Conservation (phyloP, 805 yeast species). For the Myxozyma neotropica region DNA sequence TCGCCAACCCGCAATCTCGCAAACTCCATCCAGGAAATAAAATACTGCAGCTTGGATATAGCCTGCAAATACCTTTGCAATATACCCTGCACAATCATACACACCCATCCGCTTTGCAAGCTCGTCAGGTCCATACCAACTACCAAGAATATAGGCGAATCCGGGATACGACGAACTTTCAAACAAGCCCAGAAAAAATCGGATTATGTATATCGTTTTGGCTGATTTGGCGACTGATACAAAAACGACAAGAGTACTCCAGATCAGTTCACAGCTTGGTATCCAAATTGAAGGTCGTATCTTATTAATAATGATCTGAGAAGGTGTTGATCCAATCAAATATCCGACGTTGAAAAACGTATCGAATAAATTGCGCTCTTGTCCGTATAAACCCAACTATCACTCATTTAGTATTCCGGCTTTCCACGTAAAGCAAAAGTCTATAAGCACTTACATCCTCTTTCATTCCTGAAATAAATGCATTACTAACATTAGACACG, state of each 20-base stretch:
- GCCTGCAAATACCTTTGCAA: conserved; percentile 48
- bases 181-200: conserved; percentile 42
- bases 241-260: conserved; percentile 37
- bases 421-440: not conserved
- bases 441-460: conserved; percentile 47
- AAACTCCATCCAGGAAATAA: conserved; percentile 48
- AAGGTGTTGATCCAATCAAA: conserved; percentile 43
- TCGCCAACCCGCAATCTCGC: conserved; percentile 43
- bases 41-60: conserved; percentile 58
- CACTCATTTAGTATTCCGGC: not conserved
- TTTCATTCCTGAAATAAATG: conserved; percentile 66
- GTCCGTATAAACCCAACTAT: conserved; percentile 23
- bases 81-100: conserved; percentile 34
- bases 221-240: conserved; percentile 36
- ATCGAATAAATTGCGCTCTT: conserved; percentile 26
- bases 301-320: conserved; percentile 41
- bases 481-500: conserved; percentile 60
- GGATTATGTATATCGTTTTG: conserved; percentile 37
- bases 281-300: conserved; percentile 38
- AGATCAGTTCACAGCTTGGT: conserved; percentile 39
- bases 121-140: conserved; percentile 41
- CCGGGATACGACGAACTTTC: conserved; percentile 41
- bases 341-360: conserved; percentile 38
- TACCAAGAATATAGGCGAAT: conserved; percentile 37
- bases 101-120: conserved; percentile 38